These are phyloP conservation scores for Peronospora farinosa DNA, from an alignment of 352 stramenopile species.

Conservation along the genomic window DNA sequence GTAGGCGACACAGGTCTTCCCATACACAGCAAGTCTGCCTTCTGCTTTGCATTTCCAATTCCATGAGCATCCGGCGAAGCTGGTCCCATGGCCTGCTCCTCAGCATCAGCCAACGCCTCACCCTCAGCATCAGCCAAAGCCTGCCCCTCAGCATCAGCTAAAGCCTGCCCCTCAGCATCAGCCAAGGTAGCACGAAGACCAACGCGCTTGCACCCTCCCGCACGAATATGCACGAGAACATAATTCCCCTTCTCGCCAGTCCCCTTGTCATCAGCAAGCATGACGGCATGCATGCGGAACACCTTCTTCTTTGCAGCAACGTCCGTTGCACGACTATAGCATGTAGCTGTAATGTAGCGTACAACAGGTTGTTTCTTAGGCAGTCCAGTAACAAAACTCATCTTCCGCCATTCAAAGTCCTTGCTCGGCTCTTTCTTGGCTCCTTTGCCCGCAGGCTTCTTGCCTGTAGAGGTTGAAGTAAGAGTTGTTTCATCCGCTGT, in stretches of 20 bases:
- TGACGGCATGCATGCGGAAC: constrained; percentile 75
- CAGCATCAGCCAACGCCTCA: constrained; percentile 8
- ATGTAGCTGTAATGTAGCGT: constrained; percentile 73
- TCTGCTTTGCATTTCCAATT: constrained; percentile 5
- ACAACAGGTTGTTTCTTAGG: constrained; percentile 69
- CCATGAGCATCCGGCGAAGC: constrained; percentile 15
- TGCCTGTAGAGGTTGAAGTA: constrained; percentile 14
- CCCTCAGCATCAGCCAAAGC: constrained; percentile 20
- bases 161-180: too few species aligned
- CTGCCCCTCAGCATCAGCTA: too few species aligned
- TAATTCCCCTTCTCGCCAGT: constrained; percentile 45
- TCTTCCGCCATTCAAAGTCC: constrained; percentile 78
- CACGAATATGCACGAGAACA: constrained; percentile 71
- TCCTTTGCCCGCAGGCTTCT: constrained; percentile 16
- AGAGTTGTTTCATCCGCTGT: constrained; percentile 5
- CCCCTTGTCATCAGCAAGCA: constrained; percentile 49
- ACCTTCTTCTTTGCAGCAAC: constrained; percentile 65
- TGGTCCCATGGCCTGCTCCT: too few species aligned
- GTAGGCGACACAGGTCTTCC: constrained; percentile 36
- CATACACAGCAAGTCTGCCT: constrained; percentile 19
- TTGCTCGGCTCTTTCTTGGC: constrained; percentile 51
- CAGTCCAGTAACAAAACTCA: constrained; percentile 70
- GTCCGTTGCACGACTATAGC: constrained; percentile 56
- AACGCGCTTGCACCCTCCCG: constrained; percentile 61
- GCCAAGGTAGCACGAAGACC: constrained; percentile 40